Conservation (phyloP, 768 basidiomycete species). For the Scleroderma citrinum region DNA sequence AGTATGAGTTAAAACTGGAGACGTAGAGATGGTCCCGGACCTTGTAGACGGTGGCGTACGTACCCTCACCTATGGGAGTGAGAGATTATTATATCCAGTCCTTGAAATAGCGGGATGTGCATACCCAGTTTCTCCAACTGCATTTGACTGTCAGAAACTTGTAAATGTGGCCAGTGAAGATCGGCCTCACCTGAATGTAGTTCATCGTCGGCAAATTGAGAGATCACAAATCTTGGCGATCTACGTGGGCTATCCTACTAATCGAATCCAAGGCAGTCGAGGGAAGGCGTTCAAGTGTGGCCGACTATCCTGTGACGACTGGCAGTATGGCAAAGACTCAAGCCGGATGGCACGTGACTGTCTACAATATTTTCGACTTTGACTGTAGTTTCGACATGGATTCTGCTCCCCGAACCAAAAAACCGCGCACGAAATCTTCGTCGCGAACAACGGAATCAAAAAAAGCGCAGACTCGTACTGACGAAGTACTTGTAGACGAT, state of each 20-base stretch:
- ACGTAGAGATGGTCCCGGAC: constrained; percentile 33
- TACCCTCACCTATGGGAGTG: constrained; percentile 64
- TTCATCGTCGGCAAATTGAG: constrained; percentile 36
- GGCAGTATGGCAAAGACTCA: no score
- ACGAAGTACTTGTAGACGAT: constrained; percentile 24
- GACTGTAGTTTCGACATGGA: no score
- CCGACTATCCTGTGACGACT: no score
- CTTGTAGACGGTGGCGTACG: constrained; percentile 97
- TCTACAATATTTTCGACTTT: constrained; percentile 6
- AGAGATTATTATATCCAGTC: constrained; percentile 5
- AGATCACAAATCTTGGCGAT: not conserved
- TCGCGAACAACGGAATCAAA: constrained; percentile 12
- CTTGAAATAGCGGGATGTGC: not conserved
- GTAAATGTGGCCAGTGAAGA: not conserved
- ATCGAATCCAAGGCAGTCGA: no score
- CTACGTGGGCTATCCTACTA: no score
- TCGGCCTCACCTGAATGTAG: constrained; percentile 47
- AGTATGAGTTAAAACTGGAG: constrained; percentile 1
- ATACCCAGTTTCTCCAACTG: constrained; percentile 86
- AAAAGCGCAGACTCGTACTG: not conserved
- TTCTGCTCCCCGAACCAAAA: constrained; percentile 45
- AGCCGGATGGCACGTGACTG: constrained; percentile 8
- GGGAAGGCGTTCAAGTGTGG: no score
- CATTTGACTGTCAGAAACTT: constrained; percentile 6
- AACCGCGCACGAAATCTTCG: constrained; percentile 45